Percentiles rank a stretch among this genome's conserved stretches.
Evolutionary conservation across 2,329 filamentous ascomycete species (phyloP).

Genomic region (Lasiodiplodia sp.): DNA sequence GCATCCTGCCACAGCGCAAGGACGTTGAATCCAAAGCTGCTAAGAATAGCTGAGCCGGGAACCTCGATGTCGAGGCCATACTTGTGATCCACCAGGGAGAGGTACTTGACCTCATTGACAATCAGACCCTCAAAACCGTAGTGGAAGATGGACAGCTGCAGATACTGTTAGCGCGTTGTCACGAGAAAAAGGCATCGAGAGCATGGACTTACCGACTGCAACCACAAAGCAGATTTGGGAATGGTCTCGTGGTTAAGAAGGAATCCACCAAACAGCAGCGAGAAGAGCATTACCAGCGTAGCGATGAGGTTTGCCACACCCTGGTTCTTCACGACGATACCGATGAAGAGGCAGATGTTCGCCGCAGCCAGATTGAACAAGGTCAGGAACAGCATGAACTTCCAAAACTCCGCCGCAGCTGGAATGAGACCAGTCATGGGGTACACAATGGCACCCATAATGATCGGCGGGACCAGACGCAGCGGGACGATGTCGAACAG

Average conservation of each 20-base stretch:
- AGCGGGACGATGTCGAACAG: constrained; percentile 96
- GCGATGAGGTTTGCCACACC: constrained; percentile 94
- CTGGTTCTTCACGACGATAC: constrained; percentile 90
- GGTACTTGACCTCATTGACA: constrained; percentile 92
- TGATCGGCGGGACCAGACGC: constrained; percentile 90
- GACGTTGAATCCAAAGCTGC: constrained; percentile 93
- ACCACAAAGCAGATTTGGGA: constrained; percentile 82
- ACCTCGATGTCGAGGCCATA: constrained; percentile 97
- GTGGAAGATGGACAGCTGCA: constrained; percentile 90
- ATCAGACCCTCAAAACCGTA: constrained; percentile 96
- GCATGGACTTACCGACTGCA: constrained; percentile 72
- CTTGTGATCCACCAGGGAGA: constrained; percentile 91
- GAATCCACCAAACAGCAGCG: constrained; percentile 90
- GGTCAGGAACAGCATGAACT: constrained; percentile 89
- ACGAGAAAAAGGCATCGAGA: neutral
- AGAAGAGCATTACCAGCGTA: constrained; percentile 97
- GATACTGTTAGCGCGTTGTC: constrained; percentile 31
- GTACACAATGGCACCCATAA: constrained; percentile 95
- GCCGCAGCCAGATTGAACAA: constrained; percentile 96
- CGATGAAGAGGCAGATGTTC: constrained; percentile 93
- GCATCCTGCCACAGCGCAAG: constrained; percentile 86
- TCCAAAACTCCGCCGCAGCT: constrained; percentile 82
- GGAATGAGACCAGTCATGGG: constrained; percentile 95
- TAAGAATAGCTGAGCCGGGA: constrained; percentile 90
- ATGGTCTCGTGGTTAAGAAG: constrained; percentile 95